Conservation (phyloP, 805 yeast genomes). For the Yamadazyma laniorum region DNA sequence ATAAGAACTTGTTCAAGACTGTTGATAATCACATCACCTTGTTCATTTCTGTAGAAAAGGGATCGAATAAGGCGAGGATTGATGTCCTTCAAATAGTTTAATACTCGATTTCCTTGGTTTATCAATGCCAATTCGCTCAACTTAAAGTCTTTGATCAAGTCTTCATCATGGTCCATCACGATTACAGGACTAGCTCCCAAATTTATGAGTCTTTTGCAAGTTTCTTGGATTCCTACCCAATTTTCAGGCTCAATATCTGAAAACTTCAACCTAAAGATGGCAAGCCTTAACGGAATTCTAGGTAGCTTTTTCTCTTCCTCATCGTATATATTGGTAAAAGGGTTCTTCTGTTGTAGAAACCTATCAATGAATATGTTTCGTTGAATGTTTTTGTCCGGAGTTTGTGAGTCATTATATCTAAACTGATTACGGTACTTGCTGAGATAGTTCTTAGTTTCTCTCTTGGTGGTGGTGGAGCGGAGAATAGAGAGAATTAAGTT, state of each 20-base stretch:
- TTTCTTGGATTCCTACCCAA: slow-evolving; percentile 51
- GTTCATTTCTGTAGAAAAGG: slow-evolving; percentile 18
- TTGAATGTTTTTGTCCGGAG: slow-evolving; percentile 23
- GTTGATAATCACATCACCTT: slow-evolving; percentile 16
- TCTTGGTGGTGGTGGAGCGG: slow-evolving; percentile 86
- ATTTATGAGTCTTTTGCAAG: slow-evolving; percentile 52
- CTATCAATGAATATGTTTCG: slow-evolving; percentile 33
- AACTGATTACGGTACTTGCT: slow-evolving; percentile 60
- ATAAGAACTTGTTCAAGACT: slow-evolving; percentile 32
- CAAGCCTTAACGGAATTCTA: slow-evolving; percentile 49
- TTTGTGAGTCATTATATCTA: slow-evolving; percentile 19
- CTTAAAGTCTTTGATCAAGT: slow-evolving; percentile 26
- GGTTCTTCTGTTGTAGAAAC: slow-evolving; percentile 30
- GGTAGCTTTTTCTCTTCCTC: slow-evolving; percentile 32
- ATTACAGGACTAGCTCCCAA: slow-evolving; percentile 77
- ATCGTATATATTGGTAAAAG: slow-evolving; percentile 32
- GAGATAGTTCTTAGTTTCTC: slow-evolving; percentile 84
- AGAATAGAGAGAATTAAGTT: slow-evolving; percentile 81
- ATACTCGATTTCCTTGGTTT: slow-evolving; percentile 30
- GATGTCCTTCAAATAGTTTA: slow-evolving; percentile 22
- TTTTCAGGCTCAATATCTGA: slow-evolving; percentile 28
- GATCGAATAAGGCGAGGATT: slow-evolving; percentile 26
- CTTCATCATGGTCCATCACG: slow-evolving; percentile 48
- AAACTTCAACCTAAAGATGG: slow-evolving; percentile 53
- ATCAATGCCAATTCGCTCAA: slow-evolving; percentile 29